Evolutionary conservation across 805 yeast species (phyloP).

Genomic region (Jamesozyma jinghongensis): DNA sequence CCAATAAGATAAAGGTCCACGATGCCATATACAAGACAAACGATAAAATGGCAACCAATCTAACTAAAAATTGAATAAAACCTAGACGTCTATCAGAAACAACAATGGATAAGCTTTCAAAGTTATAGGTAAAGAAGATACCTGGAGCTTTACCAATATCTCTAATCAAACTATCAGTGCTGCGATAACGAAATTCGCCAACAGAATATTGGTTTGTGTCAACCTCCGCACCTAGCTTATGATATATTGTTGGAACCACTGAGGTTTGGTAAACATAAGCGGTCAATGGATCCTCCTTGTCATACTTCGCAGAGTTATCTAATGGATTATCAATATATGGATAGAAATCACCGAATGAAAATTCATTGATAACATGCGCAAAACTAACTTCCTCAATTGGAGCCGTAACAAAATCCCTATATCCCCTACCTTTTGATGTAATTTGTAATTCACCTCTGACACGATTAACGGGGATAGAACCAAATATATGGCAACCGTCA

Average conservation of each 20-base stretch:
- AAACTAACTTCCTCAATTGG: conserved; percentile 54
- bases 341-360: conserved; percentile 83
- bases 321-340: conserved; percentile 85
- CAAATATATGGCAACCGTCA: conserved; percentile 78
- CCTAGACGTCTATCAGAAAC: conserved; percentile 65
- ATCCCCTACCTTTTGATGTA: conserved; percentile 67
- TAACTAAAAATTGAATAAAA: conserved; percentile 66
- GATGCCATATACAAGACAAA: conserved; percentile 66
- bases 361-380: conserved; percentile 76
- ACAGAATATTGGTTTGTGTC: conserved; percentile 84
- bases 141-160: conserved; percentile 49
- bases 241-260: conserved; percentile 77
- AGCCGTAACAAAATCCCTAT: conserved; percentile 36
- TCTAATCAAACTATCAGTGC: conserved; percentile 7
- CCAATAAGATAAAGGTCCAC: conserved; percentile 53
- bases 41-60: conserved; percentile 73
- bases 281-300: conserved; percentile 40
- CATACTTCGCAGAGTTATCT: conserved; percentile 56
- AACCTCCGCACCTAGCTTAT: conserved; percentile 57
- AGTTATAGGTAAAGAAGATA: conserved; percentile 71
- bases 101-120: conserved; percentile 73
- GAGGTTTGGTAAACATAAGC: conserved; percentile 58
- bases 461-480: conserved; percentile 73
- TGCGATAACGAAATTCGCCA: conserved; percentile 38
- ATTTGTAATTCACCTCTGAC: conserved; percentile 82